Evolutionary conservation across 495 filamentous ascomycete genomes (phyloP).

Genomic region (Lepidopterella palustris): DNA sequence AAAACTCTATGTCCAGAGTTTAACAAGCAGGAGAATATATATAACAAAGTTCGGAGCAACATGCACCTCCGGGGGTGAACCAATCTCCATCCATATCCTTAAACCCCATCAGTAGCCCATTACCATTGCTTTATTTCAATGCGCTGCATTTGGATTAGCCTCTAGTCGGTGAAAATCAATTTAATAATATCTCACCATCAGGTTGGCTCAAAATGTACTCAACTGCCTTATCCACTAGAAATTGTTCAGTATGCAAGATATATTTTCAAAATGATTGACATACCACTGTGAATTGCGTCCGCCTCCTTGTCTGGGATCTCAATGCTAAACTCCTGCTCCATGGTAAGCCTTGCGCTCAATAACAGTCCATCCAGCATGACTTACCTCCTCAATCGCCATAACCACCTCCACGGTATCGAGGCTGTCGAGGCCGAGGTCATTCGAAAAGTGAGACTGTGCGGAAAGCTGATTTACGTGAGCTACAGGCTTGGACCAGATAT

Average conservation of each 20-base stretch:
- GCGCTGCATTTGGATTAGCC: slow-evolving; percentile 31
- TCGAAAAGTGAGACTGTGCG: slow-evolving; percentile 77
- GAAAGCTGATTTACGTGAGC: slow-evolving; percentile 55
- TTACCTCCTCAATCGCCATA: slow-evolving; percentile 99
- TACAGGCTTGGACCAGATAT: slow-evolving; percentile 4
- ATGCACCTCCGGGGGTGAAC: background rate
- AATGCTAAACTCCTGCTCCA: slow-evolving; percentile 90
- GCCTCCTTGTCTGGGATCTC: slow-evolving; percentile 99
- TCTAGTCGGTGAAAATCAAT: background rate
- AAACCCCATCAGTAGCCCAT: background rate
- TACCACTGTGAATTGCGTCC: slow-evolving; percentile 94
- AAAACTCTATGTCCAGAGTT: slow-evolving; percentile 17
- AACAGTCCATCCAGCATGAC: slow-evolving; percentile 15
- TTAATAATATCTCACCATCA: slow-evolving; percentile 51
- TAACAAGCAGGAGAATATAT: slow-evolving; percentile 29
- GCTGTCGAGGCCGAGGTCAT: slow-evolving; percentile 93
- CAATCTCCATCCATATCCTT: background rate
- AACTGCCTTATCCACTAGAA: slow-evolving; percentile 85
- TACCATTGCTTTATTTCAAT: slow-evolving; percentile 21
- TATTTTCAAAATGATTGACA: slow-evolving; percentile 35
- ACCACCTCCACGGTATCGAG: slow-evolving; percentile 98
- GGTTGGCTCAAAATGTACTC: slow-evolving; percentile 93
- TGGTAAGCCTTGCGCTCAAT: slow-evolving; percentile 25
- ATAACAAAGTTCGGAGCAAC: slow-evolving; percentile 18
- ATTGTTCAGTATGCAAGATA: slow-evolving; percentile 19